Evolutionary conservation across 495 filamentous ascomycete species (phyloP), one percentile per base, ranked within the genome.

Genomic region (Xylaria intraflava): DNA sequence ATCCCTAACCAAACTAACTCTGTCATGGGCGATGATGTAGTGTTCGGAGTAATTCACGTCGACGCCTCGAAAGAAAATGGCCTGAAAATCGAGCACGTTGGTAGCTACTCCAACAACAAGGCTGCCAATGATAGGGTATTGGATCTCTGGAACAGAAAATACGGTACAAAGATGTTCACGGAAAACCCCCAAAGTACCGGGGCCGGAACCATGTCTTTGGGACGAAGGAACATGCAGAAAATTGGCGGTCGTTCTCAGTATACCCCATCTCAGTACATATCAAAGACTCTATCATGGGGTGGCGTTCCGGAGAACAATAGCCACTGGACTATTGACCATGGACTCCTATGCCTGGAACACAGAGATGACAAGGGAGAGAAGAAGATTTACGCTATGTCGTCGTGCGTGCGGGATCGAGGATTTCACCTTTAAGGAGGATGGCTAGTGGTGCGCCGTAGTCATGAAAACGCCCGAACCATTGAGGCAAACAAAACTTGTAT

Each of bases 121-220:
- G 39, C 49, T 10, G 49, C 49, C 19, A 52, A 52, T 35, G 14
- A 44, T 3, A 40, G 49, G 26, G 22, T 22, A 3, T 29, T 52
- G 22, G 49, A 52, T 29, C 43, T 52, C 19, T 52, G 49, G 49
- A 17, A 52, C 24, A 39, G 10, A 22, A 35, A 44, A 5, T 44
- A 52, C 40, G 49, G 49, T 6, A 41, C 49, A 3, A 23, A 5
- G 19, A 52, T 52, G 49, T 52, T 52, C 26, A 52, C 39, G 2
- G 7, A 35, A 0, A 17, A 3, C 7, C 12, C 47, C 2, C n/a
- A 9, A 19, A 10, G 5, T 17, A 4, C 6, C 6, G 17, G 20
- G 9, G 14, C 26, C 6, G 27, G 30, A 16, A 17, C 17, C 0
- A 17, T 12, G 11, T 14, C 38, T 6, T 10, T 42, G 7, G 42